Evolutionary conservation across 257 asterid genomes (phyloP).

Genomic region (Linderniella brevidens): DNA sequence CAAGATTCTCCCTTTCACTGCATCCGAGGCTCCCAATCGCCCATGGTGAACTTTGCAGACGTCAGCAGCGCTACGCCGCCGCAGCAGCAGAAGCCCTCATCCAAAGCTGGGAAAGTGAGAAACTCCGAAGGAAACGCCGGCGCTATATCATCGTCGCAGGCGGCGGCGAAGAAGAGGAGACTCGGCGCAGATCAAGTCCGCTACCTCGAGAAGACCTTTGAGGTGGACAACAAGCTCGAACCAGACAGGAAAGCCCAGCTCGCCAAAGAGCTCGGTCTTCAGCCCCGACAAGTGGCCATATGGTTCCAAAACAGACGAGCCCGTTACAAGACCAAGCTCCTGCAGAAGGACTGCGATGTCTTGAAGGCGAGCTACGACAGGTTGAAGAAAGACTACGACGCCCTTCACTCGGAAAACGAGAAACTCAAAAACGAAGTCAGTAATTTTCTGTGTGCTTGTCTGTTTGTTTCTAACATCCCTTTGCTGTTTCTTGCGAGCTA

Average conservation of each 20-base stretch:
- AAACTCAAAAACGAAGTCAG: conserved; percentile 92
- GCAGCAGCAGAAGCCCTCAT: too few species aligned
- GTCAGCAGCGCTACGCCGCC: too few species aligned
- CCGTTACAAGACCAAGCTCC: conserved; percentile 92
- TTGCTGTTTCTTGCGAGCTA: too few species aligned
- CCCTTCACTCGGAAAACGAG: conserved; percentile 57
- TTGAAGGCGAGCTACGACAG: conserved; percentile 78
- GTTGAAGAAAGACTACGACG: conserved; percentile 52
- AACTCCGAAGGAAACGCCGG: too few species aligned
- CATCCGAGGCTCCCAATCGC: too few species aligned
- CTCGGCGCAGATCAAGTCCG: conserved; percentile 35
- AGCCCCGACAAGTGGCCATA: conserved; percentile 98
- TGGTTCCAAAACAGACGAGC: conserved; percentile 99
- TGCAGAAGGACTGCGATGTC: conserved; percentile 79
- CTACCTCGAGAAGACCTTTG: conserved; percentile 89
- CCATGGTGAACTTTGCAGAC: too few species aligned
- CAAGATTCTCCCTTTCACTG: too few species aligned
- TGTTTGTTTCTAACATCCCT: too few species aligned
- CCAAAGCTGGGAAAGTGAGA: too few species aligned
- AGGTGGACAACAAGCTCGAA: conserved; percentile 92
- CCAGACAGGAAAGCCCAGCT: conserved; percentile 85
- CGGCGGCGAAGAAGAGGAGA: too few species aligned
- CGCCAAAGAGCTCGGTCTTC: conserved; percentile 81
- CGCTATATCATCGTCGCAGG: too few species aligned
- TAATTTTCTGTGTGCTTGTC: too few species aligned